These are phyloP conservation scores for Colletotrichum cereale DNA, from an alignment of 2,329 filamentous ascomycete species.

Conservation along the genomic window DNA sequence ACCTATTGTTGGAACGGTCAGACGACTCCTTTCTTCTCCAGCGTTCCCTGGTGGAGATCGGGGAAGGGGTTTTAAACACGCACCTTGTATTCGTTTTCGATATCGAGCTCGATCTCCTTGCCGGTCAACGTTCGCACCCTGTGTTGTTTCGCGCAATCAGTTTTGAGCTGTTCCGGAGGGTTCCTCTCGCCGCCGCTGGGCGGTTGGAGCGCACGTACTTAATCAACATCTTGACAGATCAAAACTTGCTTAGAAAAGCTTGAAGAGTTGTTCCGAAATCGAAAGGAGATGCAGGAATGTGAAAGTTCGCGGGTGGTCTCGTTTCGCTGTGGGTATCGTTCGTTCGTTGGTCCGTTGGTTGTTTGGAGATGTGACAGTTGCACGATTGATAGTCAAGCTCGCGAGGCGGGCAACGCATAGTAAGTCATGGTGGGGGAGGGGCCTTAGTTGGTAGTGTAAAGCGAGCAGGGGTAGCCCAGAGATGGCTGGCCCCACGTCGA, in stretches of 20 bases:
- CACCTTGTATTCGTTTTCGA: constrained; percentile 95
- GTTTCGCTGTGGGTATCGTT: constrained; percentile 6
- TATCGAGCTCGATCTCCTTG: constrained; percentile 98
- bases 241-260: neutral
- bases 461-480: constrained; percentile 19
- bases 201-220: constrained; percentile 56
- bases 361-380: constrained; percentile 16
- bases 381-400: constrained; percentile 17
- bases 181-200: constrained; percentile 1
- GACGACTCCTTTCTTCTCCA: neutral
- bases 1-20: constrained; percentile 68
- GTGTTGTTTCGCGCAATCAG: constrained; percentile 53
- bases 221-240: constrained; percentile 59
- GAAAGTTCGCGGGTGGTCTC: neutral
- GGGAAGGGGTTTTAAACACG: constrained; percentile 32
- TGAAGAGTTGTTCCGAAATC: neutral
- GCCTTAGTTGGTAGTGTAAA: constrained; percentile 9
- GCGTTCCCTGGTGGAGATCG: neutral
- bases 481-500: constrained; percentile 8
- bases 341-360: neutral
- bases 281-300: constrained; percentile 14
- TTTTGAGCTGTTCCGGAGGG: neutral
- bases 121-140: constrained; percentile 98
- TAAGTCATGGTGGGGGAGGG: constrained; percentile 38
- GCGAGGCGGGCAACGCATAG: constrained; percentile 9